phyloP scores from a whole-genome alignment of 2,329 filamentous ascomycete genomes.

The Endocalyx cinctus region DNA sequence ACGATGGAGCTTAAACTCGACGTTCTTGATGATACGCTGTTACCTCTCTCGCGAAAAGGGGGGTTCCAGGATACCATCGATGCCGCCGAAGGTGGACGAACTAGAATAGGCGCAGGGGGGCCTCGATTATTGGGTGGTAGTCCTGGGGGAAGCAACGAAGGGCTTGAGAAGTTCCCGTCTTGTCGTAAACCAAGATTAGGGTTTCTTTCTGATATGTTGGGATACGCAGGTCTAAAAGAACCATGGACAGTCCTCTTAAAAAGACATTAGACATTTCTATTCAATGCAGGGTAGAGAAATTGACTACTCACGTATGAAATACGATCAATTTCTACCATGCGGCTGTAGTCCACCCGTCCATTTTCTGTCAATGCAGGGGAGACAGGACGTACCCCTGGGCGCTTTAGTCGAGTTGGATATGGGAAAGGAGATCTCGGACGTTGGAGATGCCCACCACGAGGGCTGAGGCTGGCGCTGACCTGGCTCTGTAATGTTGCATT shows the following conservation, averaged over 20 bases:
- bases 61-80: conserved; percentile 25
- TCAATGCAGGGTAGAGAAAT: background rate
- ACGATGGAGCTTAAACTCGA: conserved; percentile 47
- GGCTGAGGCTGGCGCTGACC: no score
- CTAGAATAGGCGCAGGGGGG: conserved; percentile 13
- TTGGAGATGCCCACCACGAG: conserved; percentile 35
- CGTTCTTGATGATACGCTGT: conserved; percentile 36
- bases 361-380: conserved; percentile 46
- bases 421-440: conserved; percentile 56
- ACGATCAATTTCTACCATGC: conserved; percentile 46
- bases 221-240: conserved; percentile 34
- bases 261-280: background rate
- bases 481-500: conserved; percentile 45
- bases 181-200: conserved; percentile 35
- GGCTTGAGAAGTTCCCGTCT: conserved; percentile 37
- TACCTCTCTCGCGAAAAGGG: conserved; percentile 27
- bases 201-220: conserved; percentile 30
- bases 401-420: conserved; percentile 53
- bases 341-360: conserved; percentile 44
- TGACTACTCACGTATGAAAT: conserved; percentile 37
- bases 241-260: conserved; percentile 40
- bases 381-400: conserved; percentile 45
- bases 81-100: conserved; percentile 32
- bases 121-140: conserved; percentile 15
- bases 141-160: conserved; percentile 29